These are phyloP conservation scores for Spatholobus suberectus DNA, from an alignment of 306 rosid species.

Conservation along the genomic window DNA sequence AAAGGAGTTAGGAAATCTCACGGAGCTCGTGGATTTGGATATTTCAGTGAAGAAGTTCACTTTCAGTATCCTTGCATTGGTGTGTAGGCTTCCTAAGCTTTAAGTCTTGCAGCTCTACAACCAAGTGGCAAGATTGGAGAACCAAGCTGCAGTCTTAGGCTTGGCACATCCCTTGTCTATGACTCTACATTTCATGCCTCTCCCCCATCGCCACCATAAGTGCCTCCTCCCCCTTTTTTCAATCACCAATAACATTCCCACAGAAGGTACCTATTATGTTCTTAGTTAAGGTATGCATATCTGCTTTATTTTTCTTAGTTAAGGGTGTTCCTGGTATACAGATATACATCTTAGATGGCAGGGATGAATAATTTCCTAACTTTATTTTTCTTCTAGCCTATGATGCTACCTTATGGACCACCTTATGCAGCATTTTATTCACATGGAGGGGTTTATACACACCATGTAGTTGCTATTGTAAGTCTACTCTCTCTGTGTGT, in stretches of 20 bases:
- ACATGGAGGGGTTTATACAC: slow-evolving; percentile 84
- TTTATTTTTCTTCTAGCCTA: slow-evolving; percentile 65
- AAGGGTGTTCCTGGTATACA: slow-evolving; percentile 15
- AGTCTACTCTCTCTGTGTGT: slow-evolving; percentile 41
- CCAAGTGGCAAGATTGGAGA: no score
- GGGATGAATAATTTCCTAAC: slow-evolving; percentile 35
- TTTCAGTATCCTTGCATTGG: slow-evolving; percentile 67
- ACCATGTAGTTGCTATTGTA: slow-evolving; percentile 78
- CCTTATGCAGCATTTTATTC: slow-evolving; percentile 91
- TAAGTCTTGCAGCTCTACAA: slow-evolving; percentile 84
- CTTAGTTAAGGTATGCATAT: no score
- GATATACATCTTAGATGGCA: neutral
- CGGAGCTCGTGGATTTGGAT: slow-evolving; percentile 72
- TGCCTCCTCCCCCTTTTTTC: no score
- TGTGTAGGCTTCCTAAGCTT: slow-evolving; percentile 78
- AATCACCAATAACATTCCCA: no score
- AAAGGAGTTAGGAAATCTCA: slow-evolving; percentile 73
- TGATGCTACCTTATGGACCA: slow-evolving; percentile 88
- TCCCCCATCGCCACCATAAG: no score
- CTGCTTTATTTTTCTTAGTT: no score
- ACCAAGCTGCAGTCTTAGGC: no score
- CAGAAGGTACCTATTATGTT: no score
- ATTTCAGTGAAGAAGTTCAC: slow-evolving; percentile 79
- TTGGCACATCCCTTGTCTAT: no score
- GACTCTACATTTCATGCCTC: no score